These are phyloP conservation scores for Didymella exigua DNA, from an alignment of 2,329 filamentous ascomycete species.

Conservation along the genomic window DNA sequence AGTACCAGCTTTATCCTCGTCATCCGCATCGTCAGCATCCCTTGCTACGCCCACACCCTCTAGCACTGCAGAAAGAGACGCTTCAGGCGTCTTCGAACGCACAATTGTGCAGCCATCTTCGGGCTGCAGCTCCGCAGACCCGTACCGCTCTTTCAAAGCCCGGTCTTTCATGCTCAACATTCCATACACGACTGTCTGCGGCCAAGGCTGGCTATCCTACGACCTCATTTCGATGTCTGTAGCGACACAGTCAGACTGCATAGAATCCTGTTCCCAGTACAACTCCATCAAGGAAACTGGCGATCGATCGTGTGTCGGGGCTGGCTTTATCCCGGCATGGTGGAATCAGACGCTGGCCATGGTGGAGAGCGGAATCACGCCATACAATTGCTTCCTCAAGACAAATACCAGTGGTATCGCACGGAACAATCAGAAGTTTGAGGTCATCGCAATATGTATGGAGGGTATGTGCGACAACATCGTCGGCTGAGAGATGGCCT, in stretches of 20 bases:
- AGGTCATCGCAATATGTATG: slow-evolving; percentile 12
- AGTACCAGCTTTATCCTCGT: background rate
- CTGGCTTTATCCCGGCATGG: slow-evolving; percentile 11
- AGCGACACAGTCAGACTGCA: slow-evolving; percentile 9
- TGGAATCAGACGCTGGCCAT: slow-evolving; percentile 12
- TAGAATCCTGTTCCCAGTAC: slow-evolving; percentile 17
- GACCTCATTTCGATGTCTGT: background rate
- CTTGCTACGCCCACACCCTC: background rate
- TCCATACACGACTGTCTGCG: slow-evolving; percentile 5
- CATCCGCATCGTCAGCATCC: background rate
- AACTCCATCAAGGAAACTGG: background rate
- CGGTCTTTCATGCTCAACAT: background rate
- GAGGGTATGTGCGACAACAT: background rate
- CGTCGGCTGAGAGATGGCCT: background rate
- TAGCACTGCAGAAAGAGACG: background rate
- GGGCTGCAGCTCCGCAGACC: background rate
- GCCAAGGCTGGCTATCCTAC: background rate
- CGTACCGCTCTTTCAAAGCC: slow-evolving; percentile 6
- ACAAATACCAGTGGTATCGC: slow-evolving; percentile 1
- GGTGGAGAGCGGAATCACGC: slow-evolving; percentile 1
- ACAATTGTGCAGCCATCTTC: background rate
- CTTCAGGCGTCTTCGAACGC: background rate
- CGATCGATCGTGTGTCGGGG: slow-evolving; percentile 9
- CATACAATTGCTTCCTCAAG: slow-evolving; percentile 19
- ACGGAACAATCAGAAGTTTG: slow-evolving; percentile 6